These are phyloP conservation scores for Claviceps citrina DNA, from an alignment of 2,329 filamentous ascomycete species.

Conservation along the genomic window DNA sequence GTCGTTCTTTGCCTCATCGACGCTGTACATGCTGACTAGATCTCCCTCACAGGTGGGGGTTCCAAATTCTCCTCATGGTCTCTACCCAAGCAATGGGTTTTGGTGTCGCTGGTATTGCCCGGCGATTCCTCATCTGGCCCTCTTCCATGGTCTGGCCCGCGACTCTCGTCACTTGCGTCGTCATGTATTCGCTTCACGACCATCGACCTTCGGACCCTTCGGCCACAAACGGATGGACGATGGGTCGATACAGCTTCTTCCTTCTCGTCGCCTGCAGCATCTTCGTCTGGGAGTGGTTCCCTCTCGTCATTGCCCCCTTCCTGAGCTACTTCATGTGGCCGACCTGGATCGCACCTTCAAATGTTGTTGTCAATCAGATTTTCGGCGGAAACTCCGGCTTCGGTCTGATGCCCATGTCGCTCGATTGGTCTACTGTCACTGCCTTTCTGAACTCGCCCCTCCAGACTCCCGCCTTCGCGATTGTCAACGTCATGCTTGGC, in stretches of 20 bases:
- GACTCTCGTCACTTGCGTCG: conserved; percentile 42
- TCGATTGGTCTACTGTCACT: conserved; percentile 49
- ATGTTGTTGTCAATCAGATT: conserved; percentile 46
- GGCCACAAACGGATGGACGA: conserved; percentile 40
- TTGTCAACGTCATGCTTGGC: conserved; percentile 41
- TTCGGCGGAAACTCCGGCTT: conserved; percentile 48
- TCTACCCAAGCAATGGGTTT: conserved; percentile 50
- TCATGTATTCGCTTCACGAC: conserved; percentile 52
- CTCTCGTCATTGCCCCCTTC: conserved; percentile 42
- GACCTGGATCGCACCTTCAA: conserved; percentile 48
- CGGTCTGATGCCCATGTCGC: conserved; percentile 46
- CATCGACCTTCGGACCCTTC: conserved; percentile 35
- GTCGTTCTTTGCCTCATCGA: too few species aligned
- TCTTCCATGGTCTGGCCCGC: conserved; percentile 52
- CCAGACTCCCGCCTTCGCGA: conserved; percentile 44
- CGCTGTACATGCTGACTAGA: conserved; percentile 11
- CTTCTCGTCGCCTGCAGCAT: conserved; percentile 32
- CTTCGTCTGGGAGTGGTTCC: conserved; percentile 44
- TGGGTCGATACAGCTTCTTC: conserved; percentile 44
- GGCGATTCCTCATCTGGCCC: conserved; percentile 44
- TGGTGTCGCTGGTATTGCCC: conserved; percentile 43
- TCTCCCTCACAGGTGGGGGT: conserved; percentile 23
- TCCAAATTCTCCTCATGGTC: conserved; percentile 43
- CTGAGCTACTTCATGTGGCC: conserved; percentile 44
- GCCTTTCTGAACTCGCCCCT: conserved; percentile 42